phyloP scores from a whole-genome alignment of 345 rosid species.

The Citrus unshiu region DNA sequence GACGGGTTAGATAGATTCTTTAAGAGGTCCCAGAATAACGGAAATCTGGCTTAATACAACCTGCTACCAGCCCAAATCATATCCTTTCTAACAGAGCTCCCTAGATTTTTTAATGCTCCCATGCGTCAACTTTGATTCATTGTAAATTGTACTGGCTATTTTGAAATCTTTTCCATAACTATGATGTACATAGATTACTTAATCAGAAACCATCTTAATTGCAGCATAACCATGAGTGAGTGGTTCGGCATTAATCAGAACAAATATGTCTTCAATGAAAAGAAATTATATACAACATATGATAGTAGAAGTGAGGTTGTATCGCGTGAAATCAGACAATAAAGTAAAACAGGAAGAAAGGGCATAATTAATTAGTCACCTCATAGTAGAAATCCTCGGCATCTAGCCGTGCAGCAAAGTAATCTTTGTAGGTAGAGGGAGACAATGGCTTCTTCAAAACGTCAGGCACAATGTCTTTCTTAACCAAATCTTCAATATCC shows the following conservation, averaged over 20 bases:
- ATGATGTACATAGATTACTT: not conserved
- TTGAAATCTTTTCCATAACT: not conserved
- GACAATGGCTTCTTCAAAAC: slow-evolving; percentile 18
- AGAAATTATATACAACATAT: not conserved
- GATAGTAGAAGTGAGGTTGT: not conserved
- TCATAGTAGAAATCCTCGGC: slow-evolving; percentile 27
- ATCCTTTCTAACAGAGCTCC: not conserved
- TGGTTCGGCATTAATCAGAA: not conserved
- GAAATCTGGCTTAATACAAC: not conserved
- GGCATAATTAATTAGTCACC: not conserved
- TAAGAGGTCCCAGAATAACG: not conserved
- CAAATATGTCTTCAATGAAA: not conserved
- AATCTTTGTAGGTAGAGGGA: slow-evolving; percentile 21
- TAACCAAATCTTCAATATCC: slow-evolving; percentile 15
- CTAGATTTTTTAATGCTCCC: not conserved
- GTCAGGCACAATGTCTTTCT: slow-evolving; percentile 18
- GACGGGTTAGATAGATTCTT: not conserved
- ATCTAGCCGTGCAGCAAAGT: slow-evolving; percentile 25
- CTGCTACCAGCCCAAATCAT: not conserved
- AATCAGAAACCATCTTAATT: not conserved
- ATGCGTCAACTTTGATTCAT: not conserved
- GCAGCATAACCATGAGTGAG: not conserved
- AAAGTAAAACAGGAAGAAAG: not conserved
- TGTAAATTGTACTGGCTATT: not conserved
- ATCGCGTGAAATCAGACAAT: not conserved